phyloP scores from a whole-genome alignment of 2,329 filamentous ascomycete species.

The Colletotrichum simmondsii region DNA sequence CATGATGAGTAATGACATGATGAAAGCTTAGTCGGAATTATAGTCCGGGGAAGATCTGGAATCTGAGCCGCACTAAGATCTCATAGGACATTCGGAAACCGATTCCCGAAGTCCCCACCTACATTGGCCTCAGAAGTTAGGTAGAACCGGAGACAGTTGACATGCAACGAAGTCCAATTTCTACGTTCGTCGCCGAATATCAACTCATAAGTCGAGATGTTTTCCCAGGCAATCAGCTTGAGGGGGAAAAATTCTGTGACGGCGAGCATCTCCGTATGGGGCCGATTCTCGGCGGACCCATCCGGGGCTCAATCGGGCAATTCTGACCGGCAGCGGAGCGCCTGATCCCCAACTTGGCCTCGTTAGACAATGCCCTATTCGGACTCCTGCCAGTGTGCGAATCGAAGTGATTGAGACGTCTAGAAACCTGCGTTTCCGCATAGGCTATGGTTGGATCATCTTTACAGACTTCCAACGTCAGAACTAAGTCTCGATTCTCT shows the following conservation, averaged over 20 bases:
- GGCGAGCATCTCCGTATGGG: neutral
- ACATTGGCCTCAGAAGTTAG: neutral
- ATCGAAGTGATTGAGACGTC: neutral
- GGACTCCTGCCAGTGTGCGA: neutral
- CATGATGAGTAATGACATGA: neutral
- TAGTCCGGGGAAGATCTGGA: neutral
- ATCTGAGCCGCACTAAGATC: neutral
- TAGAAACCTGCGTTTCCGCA: too few relatives aligned
- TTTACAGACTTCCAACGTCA: neutral
- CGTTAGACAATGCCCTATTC: conserved; percentile 9
- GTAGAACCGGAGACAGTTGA: neutral
- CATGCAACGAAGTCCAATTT: neutral
- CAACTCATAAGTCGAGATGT: neutral
- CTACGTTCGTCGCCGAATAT: neutral
- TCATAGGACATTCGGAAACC: conserved; percentile 21
- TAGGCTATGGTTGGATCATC: too few relatives aligned
- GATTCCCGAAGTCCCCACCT: conserved; percentile 17
- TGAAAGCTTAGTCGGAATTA: neutral
- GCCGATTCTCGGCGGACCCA: conserved; percentile 9
- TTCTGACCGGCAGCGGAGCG: conserved; percentile 1
- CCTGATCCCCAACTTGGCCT: neutral
- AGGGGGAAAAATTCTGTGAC: neutral
- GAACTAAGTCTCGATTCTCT: neutral
- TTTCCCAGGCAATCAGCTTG: neutral
- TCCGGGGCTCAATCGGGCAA: conserved; percentile 16